Base-by-base conservation (phyloP, 106 monocot species). In the Allium cepa region DNA sequence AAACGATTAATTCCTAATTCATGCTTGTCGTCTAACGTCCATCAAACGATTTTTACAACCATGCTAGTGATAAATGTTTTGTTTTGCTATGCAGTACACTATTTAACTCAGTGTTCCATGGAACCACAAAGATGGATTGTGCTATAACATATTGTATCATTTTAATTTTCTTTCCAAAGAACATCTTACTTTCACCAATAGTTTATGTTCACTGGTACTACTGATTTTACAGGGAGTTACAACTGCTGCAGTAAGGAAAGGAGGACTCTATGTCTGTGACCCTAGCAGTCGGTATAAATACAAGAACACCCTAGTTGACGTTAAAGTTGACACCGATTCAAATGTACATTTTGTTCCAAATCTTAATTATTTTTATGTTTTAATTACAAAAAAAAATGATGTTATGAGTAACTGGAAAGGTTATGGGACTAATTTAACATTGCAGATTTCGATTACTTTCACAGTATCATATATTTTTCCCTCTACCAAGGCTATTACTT, bases 311-410 rank as follows among this genome's bases (percentile, higher is more conserved):
- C 66, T 79, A 56, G 10, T 99, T 36, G 84, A 99, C 75, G 77
- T 92, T 50, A 99, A 92, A 83, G 75, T 92, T 45, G 89, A 99
- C 69, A 83, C 92, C 9, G 80, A 87, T 69, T 99, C 97, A 64
- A 99, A 92, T 80, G 94, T 91, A 14, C 47, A 78, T 36, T 2
- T 36, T 48, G 57, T 58, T 17, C 47, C 18, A 28, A 57, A 49
- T 10, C 50, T 50, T 49, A 26, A 52, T 79, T 68, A 49, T 0
- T n/a, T 22, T 50, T 53, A n/a, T 57, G 4, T 66, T 10, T 26
- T 16, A 64, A 67, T 16, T 55, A 61, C 36, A 22, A 36, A 1
- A 36, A 36, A 36, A 36, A 36, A 36, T 36, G 36, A 36, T 36
- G 36, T 36, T 36, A 36, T 36, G 1, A 36, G 36, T 36, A 36